These are phyloP conservation scores for Cystobasidium slooffiae DNA, from an alignment of 1,284 basidiomycete species.

Conservation along the genomic window DNA sequence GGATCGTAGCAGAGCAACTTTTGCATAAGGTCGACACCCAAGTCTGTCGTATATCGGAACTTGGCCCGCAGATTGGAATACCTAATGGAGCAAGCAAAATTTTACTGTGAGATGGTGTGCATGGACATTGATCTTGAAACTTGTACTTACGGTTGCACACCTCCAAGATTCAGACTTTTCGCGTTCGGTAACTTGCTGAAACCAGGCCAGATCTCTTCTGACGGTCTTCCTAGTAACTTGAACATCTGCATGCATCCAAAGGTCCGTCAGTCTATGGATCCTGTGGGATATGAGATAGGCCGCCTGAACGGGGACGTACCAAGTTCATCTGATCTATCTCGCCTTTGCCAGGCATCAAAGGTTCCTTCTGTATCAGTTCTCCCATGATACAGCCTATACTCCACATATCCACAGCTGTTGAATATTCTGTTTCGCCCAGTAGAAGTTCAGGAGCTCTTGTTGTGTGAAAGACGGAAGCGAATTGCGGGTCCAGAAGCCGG, in stretches of 20 bases:
- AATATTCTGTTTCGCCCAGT: constrained; percentile 87
- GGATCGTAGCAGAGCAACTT: constrained; percentile 88
- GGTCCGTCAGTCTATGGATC: not conserved
- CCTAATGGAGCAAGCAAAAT: constrained; percentile 48
- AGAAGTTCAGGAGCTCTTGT: constrained; percentile 91
- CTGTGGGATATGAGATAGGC: not conserved
- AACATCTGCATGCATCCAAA: constrained; percentile 65
- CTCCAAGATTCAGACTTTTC: constrained; percentile 70
- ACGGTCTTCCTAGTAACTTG: constrained; percentile 87
- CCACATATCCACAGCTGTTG: constrained; percentile 98
- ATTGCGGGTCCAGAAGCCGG: no score
- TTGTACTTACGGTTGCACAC: constrained; percentile 51
- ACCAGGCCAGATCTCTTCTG: constrained; percentile 82
- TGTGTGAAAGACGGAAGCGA: not conserved
- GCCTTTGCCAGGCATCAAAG: constrained; percentile 91
- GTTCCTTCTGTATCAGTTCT: constrained; percentile 89
- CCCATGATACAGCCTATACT: constrained; percentile 99
- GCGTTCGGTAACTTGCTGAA: constrained; percentile 76
- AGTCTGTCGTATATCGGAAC: constrained; percentile 78
- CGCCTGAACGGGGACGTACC: constrained; percentile 59
- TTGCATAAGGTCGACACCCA: constrained; percentile 83
- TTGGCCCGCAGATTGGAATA: constrained; percentile 61
- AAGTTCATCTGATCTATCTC: constrained; percentile 90
- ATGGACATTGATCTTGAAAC: not conserved
- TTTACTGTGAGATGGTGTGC: not conserved